phyloP scores from a whole-genome alignment of 2,329 filamentous ascomycete genomes.

The Gaeumannomyces tritici region DNA sequence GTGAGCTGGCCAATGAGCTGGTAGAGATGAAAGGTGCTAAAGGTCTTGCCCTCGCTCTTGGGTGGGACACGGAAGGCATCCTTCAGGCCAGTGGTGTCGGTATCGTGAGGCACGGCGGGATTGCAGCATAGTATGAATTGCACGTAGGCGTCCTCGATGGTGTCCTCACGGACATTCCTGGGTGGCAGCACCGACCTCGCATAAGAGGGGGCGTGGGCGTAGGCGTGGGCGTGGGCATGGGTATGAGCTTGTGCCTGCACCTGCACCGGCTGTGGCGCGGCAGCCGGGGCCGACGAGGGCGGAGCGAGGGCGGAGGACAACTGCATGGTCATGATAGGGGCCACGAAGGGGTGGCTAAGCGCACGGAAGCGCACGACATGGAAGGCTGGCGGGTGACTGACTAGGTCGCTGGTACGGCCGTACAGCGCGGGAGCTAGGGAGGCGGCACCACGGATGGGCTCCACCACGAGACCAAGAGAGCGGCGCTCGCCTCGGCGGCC shows the following conservation, averaged over 20 bases:
- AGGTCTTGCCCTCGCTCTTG: conserved; percentile 79
- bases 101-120: conserved; percentile 61
- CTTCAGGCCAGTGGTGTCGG: conserved; percentile 60
- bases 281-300: background rate
- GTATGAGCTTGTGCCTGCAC: background rate
- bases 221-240: background rate
- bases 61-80: conserved; percentile 73
- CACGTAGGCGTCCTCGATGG: conserved; percentile 75
- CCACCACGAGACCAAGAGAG: background rate
- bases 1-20: conserved; percentile 72
- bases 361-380: background rate
- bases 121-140: conserved; percentile 87
- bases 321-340: background rate
- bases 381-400: background rate
- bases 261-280: background rate
- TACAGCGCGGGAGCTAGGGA: background rate
- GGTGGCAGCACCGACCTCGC: background rate
- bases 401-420: background rate
- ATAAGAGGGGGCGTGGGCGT: background rate
- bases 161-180: conserved; percentile 29
- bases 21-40: conserved; percentile 68
- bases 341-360: background rate
- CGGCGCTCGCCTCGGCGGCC: background rate
- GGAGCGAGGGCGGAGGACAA: no score
- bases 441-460: background rate